Evolutionary conservation across 1,284 basidiomycete genomes (phyloP).

Genomic region (Pseudomicrostroma phylloplanum): DNA sequence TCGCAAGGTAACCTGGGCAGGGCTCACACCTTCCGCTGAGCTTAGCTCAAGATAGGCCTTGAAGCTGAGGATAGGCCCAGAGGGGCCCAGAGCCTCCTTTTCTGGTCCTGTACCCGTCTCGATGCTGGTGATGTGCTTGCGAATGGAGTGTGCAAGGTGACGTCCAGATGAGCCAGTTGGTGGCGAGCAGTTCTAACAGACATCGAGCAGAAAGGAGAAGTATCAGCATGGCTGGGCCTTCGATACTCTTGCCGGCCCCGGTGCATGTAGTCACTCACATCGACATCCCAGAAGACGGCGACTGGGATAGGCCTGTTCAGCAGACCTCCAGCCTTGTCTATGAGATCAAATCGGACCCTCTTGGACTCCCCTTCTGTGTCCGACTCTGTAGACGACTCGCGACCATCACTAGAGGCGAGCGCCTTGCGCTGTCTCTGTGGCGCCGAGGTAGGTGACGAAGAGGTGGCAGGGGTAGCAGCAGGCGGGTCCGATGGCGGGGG

Average conservation of each 20-base stretch:
- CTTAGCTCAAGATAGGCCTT: constrained; percentile 41
- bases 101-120: background rate
- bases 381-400: background rate
- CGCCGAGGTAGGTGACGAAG: no score
- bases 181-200: constrained; percentile 30
- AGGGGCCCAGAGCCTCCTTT: constrained; percentile 5
- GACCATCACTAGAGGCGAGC: background rate
- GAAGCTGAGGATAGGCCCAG: constrained; percentile 37
- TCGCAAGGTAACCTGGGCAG: constrained; percentile 29
- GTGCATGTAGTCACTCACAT: constrained; percentile 9
- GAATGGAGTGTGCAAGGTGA: constrained; percentile 29
- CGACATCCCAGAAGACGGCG: constrained; percentile 43
- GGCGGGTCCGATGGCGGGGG: background rate
- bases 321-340: constrained; percentile 2
- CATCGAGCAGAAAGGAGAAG: background rate
- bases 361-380: background rate
- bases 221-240: background rate
- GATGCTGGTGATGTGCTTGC: constrained; percentile 27
- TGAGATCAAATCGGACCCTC: background rate
- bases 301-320: constrained; percentile 21
- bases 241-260: background rate
- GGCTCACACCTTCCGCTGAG: constrained; percentile 24
- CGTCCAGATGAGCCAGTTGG: constrained; percentile 38
- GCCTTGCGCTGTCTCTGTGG: background rate
- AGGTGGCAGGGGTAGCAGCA: no score